Conservation (phyloP, 352 stramenopile species). For the Pythium sp. region DNA sequence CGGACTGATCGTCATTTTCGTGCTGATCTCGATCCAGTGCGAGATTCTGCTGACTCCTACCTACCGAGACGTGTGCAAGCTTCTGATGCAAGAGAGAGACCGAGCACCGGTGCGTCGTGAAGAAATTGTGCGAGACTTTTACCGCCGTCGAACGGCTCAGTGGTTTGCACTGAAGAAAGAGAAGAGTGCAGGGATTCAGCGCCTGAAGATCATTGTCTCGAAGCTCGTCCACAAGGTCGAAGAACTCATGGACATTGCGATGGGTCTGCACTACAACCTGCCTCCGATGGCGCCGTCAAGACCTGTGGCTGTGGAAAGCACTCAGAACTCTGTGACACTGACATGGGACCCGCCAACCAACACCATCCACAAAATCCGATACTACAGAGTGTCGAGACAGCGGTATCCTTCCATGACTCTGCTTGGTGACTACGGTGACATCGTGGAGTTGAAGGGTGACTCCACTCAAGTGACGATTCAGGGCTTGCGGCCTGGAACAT, state of each 20-base stretch:
- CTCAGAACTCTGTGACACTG: constrained; percentile 76
- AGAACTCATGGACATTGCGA: constrained; percentile 88
- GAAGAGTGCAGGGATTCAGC: constrained; percentile 78
- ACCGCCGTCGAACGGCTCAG: constrained; percentile 58
- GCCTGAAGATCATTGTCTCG: constrained; percentile 85
- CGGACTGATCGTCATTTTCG: constrained; percentile 76
- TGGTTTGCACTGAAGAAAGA: constrained; percentile 84
- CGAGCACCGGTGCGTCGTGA: constrained; percentile 45
- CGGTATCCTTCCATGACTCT: constrained; percentile 80
- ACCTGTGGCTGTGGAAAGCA: constrained; percentile 46
- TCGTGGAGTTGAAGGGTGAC: constrained; percentile 70
- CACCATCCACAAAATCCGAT: constrained; percentile 77
- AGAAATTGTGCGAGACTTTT: constrained; percentile 65
- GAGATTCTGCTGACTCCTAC: constrained; percentile 63
- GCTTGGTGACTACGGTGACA: constrained; percentile 76
- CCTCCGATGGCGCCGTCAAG: constrained; percentile 74
- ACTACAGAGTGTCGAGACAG: constrained; percentile 79
- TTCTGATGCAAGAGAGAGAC: constrained; percentile 49
- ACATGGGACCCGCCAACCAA: constrained; percentile 60
- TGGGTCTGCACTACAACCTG: constrained; percentile 80
- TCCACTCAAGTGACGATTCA: constrained; percentile 59
- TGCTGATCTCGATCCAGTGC: constrained; percentile 82
- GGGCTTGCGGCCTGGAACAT: constrained; percentile 71
- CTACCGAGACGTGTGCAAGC: constrained; percentile 56
- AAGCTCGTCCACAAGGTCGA: constrained; percentile 88